These are phyloP conservation scores for Phylloporus sp. DNA, from an alignment of 768 basidiomycete species.

Conservation along the genomic window DNA sequence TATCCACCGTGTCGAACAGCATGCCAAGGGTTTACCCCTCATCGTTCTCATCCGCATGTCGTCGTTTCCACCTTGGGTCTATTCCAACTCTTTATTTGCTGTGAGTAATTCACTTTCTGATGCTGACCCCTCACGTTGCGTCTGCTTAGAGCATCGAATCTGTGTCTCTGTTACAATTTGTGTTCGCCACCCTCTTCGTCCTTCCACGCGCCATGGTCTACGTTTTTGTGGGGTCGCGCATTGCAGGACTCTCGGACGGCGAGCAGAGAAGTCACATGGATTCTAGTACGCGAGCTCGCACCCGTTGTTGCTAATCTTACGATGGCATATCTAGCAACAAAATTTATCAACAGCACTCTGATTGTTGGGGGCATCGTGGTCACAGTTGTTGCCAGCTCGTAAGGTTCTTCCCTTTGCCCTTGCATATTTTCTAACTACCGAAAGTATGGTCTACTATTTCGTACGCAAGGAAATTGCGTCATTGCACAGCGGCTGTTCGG, in stretches of 20 bases:
- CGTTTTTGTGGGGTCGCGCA: conserved; percentile 74
- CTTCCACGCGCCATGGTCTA: conserved; percentile 71
- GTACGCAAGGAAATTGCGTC: conserved; percentile 59
- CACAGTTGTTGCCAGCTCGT: conserved; percentile 65
- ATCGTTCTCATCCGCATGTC: conserved; percentile 80
- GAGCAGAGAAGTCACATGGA: conserved; percentile 74
- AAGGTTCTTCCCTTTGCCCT: conserved; percentile 25
- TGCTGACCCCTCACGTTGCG: conserved; percentile 6
- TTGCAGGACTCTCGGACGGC: conserved; percentile 73
- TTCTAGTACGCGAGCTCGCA: conserved; percentile 43
- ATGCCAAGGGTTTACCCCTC: conserved; percentile 72
- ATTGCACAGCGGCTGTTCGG: conserved; percentile 45
- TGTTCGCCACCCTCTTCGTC: conserved; percentile 64
- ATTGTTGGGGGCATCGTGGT: conserved; percentile 58
- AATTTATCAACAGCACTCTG: conserved; percentile 58
- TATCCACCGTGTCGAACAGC: conserved; percentile 35
- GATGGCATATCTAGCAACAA: conserved; percentile 44
- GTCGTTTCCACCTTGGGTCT: conserved; percentile 85
- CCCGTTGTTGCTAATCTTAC: conserved; percentile 5
- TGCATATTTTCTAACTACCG: conserved; percentile 9
- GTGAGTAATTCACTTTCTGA: conserved; percentile 38
- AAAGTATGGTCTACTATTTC: conserved; percentile 62
- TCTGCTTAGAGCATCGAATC: conserved; percentile 60
- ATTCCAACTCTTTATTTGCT: conserved; percentile 77
- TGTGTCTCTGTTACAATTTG: conserved; percentile 73